A percentile compares a stretch with the other conserved stretches of the same genome.
Evolutionary conservation across 306 rosid species (phyloP).

Genomic region (Castanea crenata): DNA sequence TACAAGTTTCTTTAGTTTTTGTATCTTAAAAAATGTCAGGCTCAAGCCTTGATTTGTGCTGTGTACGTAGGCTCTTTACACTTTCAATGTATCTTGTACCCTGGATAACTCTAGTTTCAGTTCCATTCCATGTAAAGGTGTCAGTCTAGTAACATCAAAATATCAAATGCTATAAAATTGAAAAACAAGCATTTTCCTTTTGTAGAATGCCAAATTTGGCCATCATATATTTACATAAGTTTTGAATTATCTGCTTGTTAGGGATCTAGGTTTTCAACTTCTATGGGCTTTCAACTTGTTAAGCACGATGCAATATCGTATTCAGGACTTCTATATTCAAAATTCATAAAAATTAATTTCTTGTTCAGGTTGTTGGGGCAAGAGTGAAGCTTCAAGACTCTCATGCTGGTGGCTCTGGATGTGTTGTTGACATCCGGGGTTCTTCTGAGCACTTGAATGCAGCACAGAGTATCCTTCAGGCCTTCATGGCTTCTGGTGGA

Average conservation of each 20-base stretch:
- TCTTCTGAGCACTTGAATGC: conserved; percentile 21
- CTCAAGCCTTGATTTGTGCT: no score
- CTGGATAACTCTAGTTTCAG: not conserved
- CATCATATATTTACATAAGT: not conserved
- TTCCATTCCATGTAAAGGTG: not conserved
- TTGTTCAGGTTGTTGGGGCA: conserved; percentile 25
- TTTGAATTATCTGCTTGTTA: not conserved
- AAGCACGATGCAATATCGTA: not conserved
- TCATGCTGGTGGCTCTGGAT: conserved; percentile 9
- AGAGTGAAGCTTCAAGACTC: conserved; percentile 21
- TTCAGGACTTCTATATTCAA: not conserved
- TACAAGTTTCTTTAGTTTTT: no score
- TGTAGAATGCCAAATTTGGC: not conserved
- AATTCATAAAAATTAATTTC: not conserved
- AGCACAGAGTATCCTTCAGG: conserved; percentile 20
- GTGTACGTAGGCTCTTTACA: not conserved
- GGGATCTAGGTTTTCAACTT: not conserved
- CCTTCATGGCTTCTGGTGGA: conserved; percentile 17
- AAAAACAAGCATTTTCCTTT: not conserved
- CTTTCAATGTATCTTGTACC: not conserved
- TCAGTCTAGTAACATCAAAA: not conserved
- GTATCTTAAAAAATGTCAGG: no score
- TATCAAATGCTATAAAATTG: not conserved
- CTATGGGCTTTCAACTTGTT: not conserved
- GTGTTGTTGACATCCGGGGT: conserved; percentile 14